Evolutionary conservation across 1,139 yeast genomes (phyloP), one percentile per base, ranked within the genome.

Genomic region (Kluyveromyces sp.): DNA sequence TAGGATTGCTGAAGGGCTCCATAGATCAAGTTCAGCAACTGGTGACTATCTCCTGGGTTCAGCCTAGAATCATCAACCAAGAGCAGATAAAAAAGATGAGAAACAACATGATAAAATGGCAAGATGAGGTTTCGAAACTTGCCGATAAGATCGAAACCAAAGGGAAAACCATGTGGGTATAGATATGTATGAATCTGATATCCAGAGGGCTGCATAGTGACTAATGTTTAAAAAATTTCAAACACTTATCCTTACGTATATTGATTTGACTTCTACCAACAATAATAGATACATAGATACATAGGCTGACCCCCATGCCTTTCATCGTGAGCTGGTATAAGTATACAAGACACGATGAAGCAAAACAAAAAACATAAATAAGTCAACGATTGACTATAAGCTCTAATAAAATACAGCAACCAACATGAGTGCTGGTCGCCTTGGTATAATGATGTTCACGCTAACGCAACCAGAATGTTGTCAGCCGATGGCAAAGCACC

Each of bases 21-120:
- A 92, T 92, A 56, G 94, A 92, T 62, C 95, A 92, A 68, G 87
- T 88, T 40, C 77, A 78, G 45, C 77, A 82, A 60, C 68, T 81
- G 11, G 85, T 92, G 49, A 78, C 83, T 25, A 80, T 92, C 43
- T 80, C 86, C 18, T 92, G 98, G 97, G 81, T 89, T 50, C 97
- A 92, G 68, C 97, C 98, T 45, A 76, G 97, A 58, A 86, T 88
- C 45, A 81, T 92, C 73, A 86, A 86, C 60, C 74, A 72, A 55
- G 77, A 75, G 40, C 97, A 92, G 70, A 85, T 89, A 48, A 76
- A 73, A 45, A 74, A 75, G 45, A 87, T 92, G 83, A 78, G 78
- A 54, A 73, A 74, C 48, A 83, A 86, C 57, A 74, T 92, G 59
- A 73, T 73, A 30, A 74, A 71, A 43, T 92, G 98, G 98, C 83